Conservation (phyloP, 1,139 yeast genomes). For the Hemisphaericaspora subhashii region DNA sequence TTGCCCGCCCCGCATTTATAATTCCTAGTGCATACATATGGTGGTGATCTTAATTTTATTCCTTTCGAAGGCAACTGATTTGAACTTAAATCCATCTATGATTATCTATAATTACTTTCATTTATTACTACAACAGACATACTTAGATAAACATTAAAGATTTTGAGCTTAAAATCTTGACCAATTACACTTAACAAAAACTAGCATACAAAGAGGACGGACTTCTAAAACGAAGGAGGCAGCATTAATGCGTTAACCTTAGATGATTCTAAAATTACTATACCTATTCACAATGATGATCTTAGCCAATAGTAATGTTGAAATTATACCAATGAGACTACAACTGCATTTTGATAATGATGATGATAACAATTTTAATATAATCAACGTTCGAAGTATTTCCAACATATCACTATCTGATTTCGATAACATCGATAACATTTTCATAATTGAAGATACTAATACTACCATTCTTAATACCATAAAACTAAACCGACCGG, state of each 20-base stretch:
- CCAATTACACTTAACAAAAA: no score
- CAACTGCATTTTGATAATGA: neutral
- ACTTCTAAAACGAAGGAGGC: no score
- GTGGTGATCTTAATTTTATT: no score
- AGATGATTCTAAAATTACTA: constrained; percentile 4
- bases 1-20: no score
- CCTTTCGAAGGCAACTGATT: neutral
- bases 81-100: neutral
- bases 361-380: neutral
- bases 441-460: constrained; percentile 7
- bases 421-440: constrained; percentile 2
- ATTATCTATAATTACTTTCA: neutral
- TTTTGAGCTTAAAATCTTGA: neutral
- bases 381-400: constrained; percentile 3
- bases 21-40: no score
- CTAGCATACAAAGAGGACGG: neutral
- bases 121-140: no score
- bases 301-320: neutral
- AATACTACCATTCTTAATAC: constrained; percentile 8
- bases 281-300: constrained; percentile 3
- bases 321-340: neutral
- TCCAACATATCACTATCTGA: neutral
- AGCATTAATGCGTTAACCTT: neutral
- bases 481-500: constrained; percentile 1
- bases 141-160: no score